These are phyloP conservation scores for Pestalotiopsis sp. DNA, from an alignment of 2,329 filamentous ascomycete genomes.

Conservation along the genomic window DNA sequence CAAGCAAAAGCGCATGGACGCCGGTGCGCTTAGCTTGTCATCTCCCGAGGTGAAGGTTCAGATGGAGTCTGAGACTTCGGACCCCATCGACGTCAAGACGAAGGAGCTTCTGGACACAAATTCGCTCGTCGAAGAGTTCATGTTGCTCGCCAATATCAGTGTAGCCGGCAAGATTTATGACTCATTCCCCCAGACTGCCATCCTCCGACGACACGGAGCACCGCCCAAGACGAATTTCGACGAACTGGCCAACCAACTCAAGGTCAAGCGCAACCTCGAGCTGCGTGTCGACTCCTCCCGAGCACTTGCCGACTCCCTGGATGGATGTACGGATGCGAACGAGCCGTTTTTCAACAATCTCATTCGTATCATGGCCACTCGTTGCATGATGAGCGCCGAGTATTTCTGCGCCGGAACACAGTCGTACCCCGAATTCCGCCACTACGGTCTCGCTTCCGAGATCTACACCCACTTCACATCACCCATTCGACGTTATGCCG, in stretches of 20 bases:
- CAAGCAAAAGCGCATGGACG: conserved; percentile 93
- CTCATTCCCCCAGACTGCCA: conserved; percentile 91
- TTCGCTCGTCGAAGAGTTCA: conserved; percentile 97
- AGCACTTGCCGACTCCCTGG: conserved; percentile 90
- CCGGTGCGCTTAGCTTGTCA: conserved; percentile 90
- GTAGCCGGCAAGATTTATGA: conserved; percentile 90
- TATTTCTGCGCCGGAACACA: conserved; percentile 97
- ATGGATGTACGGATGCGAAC: conserved; percentile 74
- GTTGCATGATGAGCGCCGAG: conserved; percentile 99
- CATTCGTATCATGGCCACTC: conserved; percentile 93
- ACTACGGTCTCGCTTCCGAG: conserved; percentile 93
- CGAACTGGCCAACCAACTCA: conserved; percentile 87
- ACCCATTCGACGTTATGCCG: conserved; percentile 96
- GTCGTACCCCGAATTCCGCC: conserved; percentile 89
- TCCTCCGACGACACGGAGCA: conserved; percentile 87
- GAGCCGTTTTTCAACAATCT: conserved; percentile 99
- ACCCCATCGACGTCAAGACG: conserved; percentile 94
- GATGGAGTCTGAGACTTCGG: conserved; percentile 92
- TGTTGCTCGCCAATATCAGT: conserved; percentile 96
- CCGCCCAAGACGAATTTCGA: conserved; percentile 97
- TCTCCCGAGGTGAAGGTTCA: conserved; percentile 98
- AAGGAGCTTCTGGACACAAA: conserved; percentile 95
- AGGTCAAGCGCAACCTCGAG: conserved; percentile 80
- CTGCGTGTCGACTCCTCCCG: conserved; percentile 85
- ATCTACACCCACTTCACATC: conserved; percentile 99